phyloP scores from a whole-genome alignment of 148 eudicot genomes.

The Oxyria digyna region DNA sequence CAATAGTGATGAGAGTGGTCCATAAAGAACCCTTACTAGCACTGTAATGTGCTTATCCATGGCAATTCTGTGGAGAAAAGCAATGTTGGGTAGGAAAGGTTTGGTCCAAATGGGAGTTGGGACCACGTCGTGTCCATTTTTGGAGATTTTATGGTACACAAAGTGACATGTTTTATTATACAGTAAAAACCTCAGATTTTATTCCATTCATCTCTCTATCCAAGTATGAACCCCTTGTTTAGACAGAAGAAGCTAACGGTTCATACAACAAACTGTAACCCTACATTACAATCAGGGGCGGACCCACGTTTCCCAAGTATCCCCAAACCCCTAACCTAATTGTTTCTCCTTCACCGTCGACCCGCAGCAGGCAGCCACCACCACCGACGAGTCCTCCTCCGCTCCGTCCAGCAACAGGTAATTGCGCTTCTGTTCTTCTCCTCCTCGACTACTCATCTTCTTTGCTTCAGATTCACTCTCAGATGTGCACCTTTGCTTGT shows the following conservation, averaged over 20 bases:
- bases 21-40: background rate
- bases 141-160: background rate
- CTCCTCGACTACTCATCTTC: too few species aligned
- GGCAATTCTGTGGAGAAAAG: background rate
- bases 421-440: too few species aligned
- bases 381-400: too few species aligned
- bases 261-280: background rate
- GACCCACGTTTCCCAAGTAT: too few species aligned
- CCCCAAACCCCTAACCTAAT: too few species aligned
- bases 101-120: background rate
- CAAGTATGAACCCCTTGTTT: background rate
- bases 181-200: constrained; percentile 2
- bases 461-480: too few species aligned
- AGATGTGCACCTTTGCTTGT: too few species aligned
- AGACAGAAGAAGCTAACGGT: background rate
- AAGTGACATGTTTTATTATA: background rate
- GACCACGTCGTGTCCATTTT: background rate
- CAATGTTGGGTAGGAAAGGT: background rate
- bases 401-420: too few species aligned
- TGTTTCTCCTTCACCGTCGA: too few species aligned
- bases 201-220: background rate
- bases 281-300: too few species aligned
- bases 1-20: background rate
- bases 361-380: too few species aligned
- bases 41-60: background rate